These are phyloP conservation scores for Yarrowia deformans DNA, from an alignment of 805 yeast genomes.

Conservation along the genomic window DNA sequence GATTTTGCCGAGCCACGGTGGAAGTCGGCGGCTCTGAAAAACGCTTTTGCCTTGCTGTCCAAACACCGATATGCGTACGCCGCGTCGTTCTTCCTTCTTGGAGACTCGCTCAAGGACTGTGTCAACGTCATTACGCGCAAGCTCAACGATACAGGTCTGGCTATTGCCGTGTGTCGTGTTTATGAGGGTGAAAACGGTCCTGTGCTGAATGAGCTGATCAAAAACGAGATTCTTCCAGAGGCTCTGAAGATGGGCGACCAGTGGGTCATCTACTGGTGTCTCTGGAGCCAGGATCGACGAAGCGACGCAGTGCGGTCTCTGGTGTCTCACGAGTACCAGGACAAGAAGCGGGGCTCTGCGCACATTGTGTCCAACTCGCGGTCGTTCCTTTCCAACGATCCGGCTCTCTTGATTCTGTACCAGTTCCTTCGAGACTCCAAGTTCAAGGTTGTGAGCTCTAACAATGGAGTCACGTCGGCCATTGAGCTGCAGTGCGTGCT, in stretches of 20 bases:
- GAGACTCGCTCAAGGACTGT: slow-evolving; percentile 76
- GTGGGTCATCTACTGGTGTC: slow-evolving; percentile 84
- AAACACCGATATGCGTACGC: slow-evolving; percentile 89
- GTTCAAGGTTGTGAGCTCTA: slow-evolving; percentile 50
- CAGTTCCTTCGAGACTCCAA: slow-evolving; percentile 58
- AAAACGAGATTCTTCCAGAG: slow-evolving; percentile 58
- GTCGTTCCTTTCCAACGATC: slow-evolving; percentile 74
- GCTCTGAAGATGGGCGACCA: slow-evolving; percentile 72
- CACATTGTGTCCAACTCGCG: slow-evolving; percentile 18
- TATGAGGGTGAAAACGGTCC: slow-evolving; percentile 70
- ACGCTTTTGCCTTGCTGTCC: slow-evolving; percentile 88
- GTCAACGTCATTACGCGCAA: slow-evolving; percentile 75
- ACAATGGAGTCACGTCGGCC: slow-evolving; percentile 58
- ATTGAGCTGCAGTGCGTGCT: slow-evolving; percentile 68
- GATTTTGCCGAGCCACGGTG: slow-evolving; percentile 80
- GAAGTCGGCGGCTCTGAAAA: slow-evolving; percentile 88
- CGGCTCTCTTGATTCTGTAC: slow-evolving; percentile 75
- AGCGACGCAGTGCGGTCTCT: slow-evolving; percentile 67
- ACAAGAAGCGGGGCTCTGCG: slow-evolving; percentile 27
- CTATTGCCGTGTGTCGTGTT: slow-evolving; percentile 80
- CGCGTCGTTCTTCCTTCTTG: slow-evolving; percentile 85
- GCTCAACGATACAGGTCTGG: slow-evolving; percentile 71
- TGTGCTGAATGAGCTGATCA: slow-evolving; percentile 59
- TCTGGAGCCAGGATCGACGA: slow-evolving; percentile 66
- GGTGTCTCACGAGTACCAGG: slow-evolving; percentile 48